phyloP scores from a whole-genome alignment of 306 rosid genomes.

The Pyrus communis region DNA sequence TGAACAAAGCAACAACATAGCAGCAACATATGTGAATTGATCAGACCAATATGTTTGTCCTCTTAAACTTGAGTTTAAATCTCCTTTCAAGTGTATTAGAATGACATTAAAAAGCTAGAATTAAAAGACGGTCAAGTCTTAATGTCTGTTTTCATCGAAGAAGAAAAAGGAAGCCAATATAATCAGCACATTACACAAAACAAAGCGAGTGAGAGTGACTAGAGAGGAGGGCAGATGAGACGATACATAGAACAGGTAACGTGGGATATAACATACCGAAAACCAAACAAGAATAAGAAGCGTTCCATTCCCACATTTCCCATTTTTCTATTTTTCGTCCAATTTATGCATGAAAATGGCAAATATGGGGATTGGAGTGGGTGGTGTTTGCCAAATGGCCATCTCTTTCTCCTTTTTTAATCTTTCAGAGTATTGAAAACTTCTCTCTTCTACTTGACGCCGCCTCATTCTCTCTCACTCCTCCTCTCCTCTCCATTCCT shows the following conservation, averaged over 20 bases:
- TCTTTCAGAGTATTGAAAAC: background rate
- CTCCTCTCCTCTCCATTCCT: background rate
- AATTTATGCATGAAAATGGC: constrained; percentile 4
- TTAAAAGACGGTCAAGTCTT: background rate
- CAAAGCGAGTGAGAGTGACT: background rate
- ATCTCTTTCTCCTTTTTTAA: background rate
- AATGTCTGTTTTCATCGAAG: background rate
- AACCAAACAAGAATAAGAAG: background rate
- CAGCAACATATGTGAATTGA: background rate
- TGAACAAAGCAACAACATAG: too few relatives aligned
- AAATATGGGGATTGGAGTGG: background rate
- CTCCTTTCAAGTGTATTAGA: background rate
- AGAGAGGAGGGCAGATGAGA: background rate
- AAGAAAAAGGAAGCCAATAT: background rate
- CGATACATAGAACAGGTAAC: background rate
- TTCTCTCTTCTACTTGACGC: constrained; percentile 39
- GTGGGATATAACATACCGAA: background rate
- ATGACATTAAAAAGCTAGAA: background rate
- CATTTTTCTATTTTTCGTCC: background rate
- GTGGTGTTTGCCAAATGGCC: background rate
- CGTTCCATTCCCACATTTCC: background rate
- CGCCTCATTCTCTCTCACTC: constrained; percentile 24
- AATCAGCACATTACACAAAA: background rate
- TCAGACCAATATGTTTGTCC: background rate
- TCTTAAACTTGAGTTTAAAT: background rate